Conservation (phyloP, 306 rosid species). For the Sindora glabra region DNA sequence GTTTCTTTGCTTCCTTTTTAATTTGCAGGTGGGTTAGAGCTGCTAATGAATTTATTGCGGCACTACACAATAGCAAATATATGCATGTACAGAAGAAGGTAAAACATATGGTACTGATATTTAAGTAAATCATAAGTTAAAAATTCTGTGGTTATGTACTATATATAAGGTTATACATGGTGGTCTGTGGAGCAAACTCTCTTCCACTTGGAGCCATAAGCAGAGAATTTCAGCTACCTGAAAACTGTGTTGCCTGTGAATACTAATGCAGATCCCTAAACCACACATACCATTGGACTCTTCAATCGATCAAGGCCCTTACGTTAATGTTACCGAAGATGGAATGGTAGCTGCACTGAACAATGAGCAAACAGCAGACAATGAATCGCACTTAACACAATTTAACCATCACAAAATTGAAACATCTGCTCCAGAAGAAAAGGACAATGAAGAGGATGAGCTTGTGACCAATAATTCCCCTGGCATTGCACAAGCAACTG, state of each 20-base stretch:
- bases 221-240: too few species aligned
- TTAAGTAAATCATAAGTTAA: neutral
- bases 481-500: conserved; percentile 5
- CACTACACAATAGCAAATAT: conserved; percentile 45
- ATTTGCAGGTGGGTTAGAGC: conserved; percentile 91
- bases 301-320: conserved; percentile 81
- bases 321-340: conserved; percentile 54
- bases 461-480: conserved; percentile 4
- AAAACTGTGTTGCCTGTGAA: conserved; percentile 20
- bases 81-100: conserved; percentile 77
- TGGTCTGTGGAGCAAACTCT: conserved; percentile 21
- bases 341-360: conserved; percentile 81
- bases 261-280: conserved; percentile 33
- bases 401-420: too few species aligned
- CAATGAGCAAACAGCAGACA: conserved; percentile 31
- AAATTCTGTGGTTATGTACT: neutral
- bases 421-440: conserved; percentile 21
- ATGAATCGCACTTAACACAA: conserved; percentile 26
- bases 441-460: conserved; percentile 14
- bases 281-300: conserved; percentile 31
- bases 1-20: neutral
- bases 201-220: too few species aligned
- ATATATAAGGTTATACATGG: too few species aligned
- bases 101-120: neutral
- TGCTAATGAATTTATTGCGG: conserved; percentile 54